Evolutionary conservation across 306 rosid genomes (phyloP).

Genomic region (Coriaria nepalensis): DNA sequence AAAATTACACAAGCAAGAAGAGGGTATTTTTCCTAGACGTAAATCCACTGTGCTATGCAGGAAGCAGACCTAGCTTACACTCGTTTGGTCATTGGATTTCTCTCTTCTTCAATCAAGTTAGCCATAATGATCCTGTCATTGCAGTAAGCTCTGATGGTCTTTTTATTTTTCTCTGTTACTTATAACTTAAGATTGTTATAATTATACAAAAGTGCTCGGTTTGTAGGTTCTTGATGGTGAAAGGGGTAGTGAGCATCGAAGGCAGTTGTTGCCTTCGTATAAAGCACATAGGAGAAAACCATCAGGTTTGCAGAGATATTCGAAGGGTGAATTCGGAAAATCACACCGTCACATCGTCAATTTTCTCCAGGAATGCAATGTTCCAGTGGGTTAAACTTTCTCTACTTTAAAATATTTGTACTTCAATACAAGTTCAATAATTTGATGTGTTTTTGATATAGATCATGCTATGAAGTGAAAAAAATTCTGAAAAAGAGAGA

Average conservation of each 20-base stretch:
- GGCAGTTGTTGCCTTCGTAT: constrained; percentile 69
- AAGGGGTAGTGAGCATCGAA: constrained; percentile 56
- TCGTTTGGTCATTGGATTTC: constrained; percentile 62
- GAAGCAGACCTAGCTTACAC: constrained; percentile 52
- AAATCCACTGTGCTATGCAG: constrained; percentile 64
- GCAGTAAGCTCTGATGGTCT: constrained; percentile 38
- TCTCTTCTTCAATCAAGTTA: constrained; percentile 48
- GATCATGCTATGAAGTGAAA: too few species aligned
- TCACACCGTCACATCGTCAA: constrained; percentile 31
- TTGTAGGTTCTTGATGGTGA: constrained; percentile 78
- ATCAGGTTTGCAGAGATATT: constrained; percentile 22
- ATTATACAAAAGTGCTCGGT: background rate
- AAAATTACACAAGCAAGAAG: constrained; percentile 22
- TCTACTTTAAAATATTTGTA: constrained; percentile 5
- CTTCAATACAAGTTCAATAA: background rate
- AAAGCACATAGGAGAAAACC: constrained; percentile 55
- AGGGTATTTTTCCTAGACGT: constrained; percentile 80
- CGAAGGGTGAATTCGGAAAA: constrained; percentile 50
- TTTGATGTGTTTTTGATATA: too few species aligned
- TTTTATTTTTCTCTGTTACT: too few species aligned
- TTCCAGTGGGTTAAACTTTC: constrained; percentile 51
- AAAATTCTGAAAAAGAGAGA: too few species aligned
- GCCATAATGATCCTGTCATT: constrained; percentile 55
- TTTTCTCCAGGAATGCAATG: constrained; percentile 47
- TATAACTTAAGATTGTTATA: too few species aligned